These are phyloP conservation scores for Salvia miltiorrhiza DNA, from an alignment of 257 asterid genomes.

Conservation along the genomic window DNA sequence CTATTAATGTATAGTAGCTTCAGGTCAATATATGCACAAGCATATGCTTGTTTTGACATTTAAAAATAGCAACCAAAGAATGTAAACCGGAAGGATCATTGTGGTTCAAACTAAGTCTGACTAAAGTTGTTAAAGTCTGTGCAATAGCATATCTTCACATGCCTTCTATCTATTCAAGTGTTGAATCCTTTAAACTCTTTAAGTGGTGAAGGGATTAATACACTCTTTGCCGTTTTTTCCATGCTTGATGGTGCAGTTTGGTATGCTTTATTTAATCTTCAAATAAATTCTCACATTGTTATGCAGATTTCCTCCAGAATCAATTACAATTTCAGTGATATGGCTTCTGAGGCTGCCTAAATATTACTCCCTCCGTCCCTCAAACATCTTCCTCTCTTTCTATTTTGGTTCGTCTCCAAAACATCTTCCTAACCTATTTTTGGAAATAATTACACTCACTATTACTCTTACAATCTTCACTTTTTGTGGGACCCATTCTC, in stretches of 20 bases:
- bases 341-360: not conserved
- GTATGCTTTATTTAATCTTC: not conserved
- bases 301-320: not conserved
- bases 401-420: too few species aligned
- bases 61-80: not conserved
- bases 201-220: not conserved
- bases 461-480: too few species aligned
- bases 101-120: not conserved
- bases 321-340: not conserved
- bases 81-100: not conserved
- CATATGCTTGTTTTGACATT: not conserved
- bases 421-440: too few species aligned
- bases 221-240: not conserved
- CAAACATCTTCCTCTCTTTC: too few species aligned
- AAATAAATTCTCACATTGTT: conserved; percentile 1
- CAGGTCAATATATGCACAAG: not conserved
- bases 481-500: too few species aligned
- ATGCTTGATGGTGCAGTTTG: not conserved
- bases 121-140: not conserved
- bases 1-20: not conserved
- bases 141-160: not conserved
- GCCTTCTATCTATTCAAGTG: not conserved
- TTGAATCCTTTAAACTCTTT: not conserved
- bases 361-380: too few species aligned
- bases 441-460: too few species aligned